Evolutionary conservation across 2,329 filamentous ascomycete species (phyloP).

Genomic region (Botrytis medusae): DNA sequence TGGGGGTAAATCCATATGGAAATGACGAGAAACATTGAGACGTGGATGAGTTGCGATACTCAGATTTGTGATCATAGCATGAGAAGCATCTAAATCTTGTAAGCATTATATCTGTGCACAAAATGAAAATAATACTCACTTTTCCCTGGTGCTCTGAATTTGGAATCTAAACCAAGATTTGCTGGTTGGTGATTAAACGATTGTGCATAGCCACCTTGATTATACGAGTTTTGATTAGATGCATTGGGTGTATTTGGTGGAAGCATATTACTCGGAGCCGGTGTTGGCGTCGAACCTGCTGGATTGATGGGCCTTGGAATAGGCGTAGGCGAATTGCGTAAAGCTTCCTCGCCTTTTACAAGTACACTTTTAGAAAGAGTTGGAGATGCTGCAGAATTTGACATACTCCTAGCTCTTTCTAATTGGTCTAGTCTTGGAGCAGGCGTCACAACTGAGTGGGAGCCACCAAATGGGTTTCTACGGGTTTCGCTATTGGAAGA

Average conservation of each 20-base stretch:
- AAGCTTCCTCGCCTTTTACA: slow-evolving; percentile 43
- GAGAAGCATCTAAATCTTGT: slow-evolving; percentile 48
- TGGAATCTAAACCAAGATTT: slow-evolving; percentile 45
- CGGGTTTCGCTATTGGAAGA: slow-evolving; percentile 33
- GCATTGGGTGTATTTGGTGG: slow-evolving; percentile 37
- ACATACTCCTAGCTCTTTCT: slow-evolving; percentile 38
- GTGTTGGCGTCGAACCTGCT: slow-evolving; percentile 33
- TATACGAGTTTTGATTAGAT: slow-evolving; percentile 28
- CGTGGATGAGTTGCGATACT: slow-evolving; percentile 67
- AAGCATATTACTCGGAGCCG: slow-evolving; percentile 34
- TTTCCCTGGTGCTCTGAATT: slow-evolving; percentile 47
- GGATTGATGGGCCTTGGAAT: slow-evolving; percentile 44
- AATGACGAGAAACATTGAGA: slow-evolving; percentile 60
- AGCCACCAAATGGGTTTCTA: slow-evolving; percentile 37
- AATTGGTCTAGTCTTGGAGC: slow-evolving; percentile 35
- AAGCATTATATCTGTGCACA: slow-evolving; percentile 27
- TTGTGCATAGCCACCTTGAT: slow-evolving; percentile 35
- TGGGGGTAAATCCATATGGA: slow-evolving; percentile 64
- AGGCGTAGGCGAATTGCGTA: slow-evolving; percentile 36
- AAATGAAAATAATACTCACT: slow-evolving; percentile 42
- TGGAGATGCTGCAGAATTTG: slow-evolving; percentile 38
- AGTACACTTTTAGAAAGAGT: slow-evolving; percentile 37
- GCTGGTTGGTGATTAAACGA: slow-evolving; percentile 37
- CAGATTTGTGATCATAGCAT: slow-evolving; percentile 68
- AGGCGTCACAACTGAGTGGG: slow-evolving; percentile 30